Evolutionary conservation across 2,329 filamentous ascomycete genomes (phyloP), one percentile per base, ranked within the genome.

Genomic region (Cercospora beticola): DNA sequence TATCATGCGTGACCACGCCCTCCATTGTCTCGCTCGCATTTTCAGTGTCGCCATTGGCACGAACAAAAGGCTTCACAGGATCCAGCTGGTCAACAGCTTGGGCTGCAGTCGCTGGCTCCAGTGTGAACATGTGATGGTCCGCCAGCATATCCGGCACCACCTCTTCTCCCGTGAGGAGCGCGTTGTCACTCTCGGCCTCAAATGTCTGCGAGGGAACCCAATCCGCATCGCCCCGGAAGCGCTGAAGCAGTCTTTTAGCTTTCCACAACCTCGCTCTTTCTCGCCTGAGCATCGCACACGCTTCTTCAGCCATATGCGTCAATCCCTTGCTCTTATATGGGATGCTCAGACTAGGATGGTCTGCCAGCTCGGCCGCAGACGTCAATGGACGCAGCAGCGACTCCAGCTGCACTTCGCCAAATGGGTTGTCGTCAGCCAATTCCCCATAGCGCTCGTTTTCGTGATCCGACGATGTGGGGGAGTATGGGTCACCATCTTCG

Each of bases 271-370:
- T 88, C 28, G 84, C 83, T 70, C 91, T 91, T 77, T 95, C 92
- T 76, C 90, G 90, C 67, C 92, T 88, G 83, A 92, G 88, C 73
- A 92, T 89, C 66, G 87, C 85, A 72, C 88, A 86, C 65, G 88
- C 89, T 79, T 94, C 89, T 56, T 84, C 84, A 18, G 90, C 87
- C 65, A 96, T 86, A 71, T 92, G 87, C 61, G 87, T 89, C 18
- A 95, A 84, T 10, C 90, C 91, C 72, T 87, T 89, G 61, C 90
- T 92, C 14, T 86, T 89, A 77, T 93, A 95, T 0, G 92, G 89
- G 73, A 88, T 85, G 69, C 90, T 92, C 49, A 94, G 83, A 26
- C 90, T 90, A 62, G 91, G 90, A 77, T 95, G 92, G 66, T 85
- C 86, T 14, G 91, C 86, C 16, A 96, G 84, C 68, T 94, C 91